phyloP scores from a whole-genome alignment of 768 basidiomycete genomes.

The Termitomyces sp. region DNA sequence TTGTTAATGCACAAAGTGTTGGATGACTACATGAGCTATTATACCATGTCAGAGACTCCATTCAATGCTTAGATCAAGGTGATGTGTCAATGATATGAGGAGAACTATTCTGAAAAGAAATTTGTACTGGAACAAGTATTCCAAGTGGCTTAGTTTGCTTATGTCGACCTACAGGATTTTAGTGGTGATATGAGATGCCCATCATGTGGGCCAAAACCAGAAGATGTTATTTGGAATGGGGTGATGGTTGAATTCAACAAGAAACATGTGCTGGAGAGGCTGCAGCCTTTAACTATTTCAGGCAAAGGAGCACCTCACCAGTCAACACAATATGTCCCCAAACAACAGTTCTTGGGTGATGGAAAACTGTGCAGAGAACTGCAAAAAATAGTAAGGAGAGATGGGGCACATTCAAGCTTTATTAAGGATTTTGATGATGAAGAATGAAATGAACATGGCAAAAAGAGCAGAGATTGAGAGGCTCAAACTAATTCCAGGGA shows the following conservation, averaged over 20 bases:
- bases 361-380: not conserved
- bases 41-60: too few species aligned
- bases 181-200: slow-evolving; percentile 17
- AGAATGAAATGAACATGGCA: not conserved
- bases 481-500: not conserved
- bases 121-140: too few species aligned
- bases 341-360: not conserved
- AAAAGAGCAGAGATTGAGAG: not conserved
- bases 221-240: slow-evolving; percentile 19
- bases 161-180: slow-evolving; percentile 1
- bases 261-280: slow-evolving; percentile 18
- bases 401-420: not conserved
- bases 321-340: not conserved
- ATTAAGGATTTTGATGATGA: not conserved
- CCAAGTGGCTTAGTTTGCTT: slow-evolving; percentile 32
- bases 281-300: slow-evolving; percentile 19
- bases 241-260: slow-evolving; percentile 17
- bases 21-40: too few species aligned
- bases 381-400: not conserved
- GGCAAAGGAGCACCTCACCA: not conserved
- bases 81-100: not conserved
- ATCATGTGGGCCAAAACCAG: slow-evolving; percentile 15
- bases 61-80: slow-evolving; percentile 19
- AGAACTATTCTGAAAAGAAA: too few species aligned
- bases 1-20: slow-evolving; percentile 32